Percentiles rank a stretch among this genome's conserved stretches.
These are phyloP conservation scores for Trametes villosa DNA, from an alignment of 768 basidiomycete species.

Conservation along the genomic window DNA sequence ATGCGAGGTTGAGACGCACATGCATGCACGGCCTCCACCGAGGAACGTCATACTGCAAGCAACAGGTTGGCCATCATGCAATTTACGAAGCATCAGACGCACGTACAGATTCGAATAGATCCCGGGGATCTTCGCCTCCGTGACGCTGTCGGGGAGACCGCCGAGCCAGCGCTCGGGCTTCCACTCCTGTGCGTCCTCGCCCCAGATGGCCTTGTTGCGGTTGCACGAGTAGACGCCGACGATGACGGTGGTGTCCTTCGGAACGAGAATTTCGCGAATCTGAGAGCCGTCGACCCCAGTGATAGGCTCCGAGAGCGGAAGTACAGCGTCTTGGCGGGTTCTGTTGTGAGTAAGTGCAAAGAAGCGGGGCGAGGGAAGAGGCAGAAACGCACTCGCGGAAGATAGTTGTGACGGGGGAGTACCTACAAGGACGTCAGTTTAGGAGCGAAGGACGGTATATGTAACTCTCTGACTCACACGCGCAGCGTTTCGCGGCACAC, in stretches of 20 bases:
- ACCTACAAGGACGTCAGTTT: slow-evolving; percentile 33
- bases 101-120: slow-evolving; percentile 17
- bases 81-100: neutral
- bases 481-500: slow-evolving; percentile 17
- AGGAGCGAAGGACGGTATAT: neutral
- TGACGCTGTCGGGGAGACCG: slow-evolving; percentile 13
- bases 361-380: neutral
- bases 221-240: slow-evolving; percentile 28
- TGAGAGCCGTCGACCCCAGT: slow-evolving; percentile 8
- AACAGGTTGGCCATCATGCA: neutral
- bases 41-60: slow-evolving; percentile 15
- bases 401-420: slow-evolving; percentile 50
- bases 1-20: neutral
- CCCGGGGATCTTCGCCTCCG: slow-evolving; percentile 10
- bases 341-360: slow-evolving; percentile 27
- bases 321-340: slow-evolving; percentile 27
- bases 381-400: slow-evolving; percentile 32
- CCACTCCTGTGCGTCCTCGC: slow-evolving; percentile 28
- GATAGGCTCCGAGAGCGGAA: slow-evolving; percentile 21
- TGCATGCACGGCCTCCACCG: slow-evolving; percentile 12
- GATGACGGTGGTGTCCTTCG: slow-evolving; percentile 22
- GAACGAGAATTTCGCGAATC: slow-evolving; percentile 15
- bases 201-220: slow-evolving; percentile 26
- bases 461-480: neutral
- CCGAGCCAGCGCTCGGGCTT: slow-evolving; percentile 27